A percentile compares a stretch with the other conserved stretches of the same genome.
Conservation (phyloP, 495 filamentous ascomycete species). For the Penicillium bovifimosum region DNA sequence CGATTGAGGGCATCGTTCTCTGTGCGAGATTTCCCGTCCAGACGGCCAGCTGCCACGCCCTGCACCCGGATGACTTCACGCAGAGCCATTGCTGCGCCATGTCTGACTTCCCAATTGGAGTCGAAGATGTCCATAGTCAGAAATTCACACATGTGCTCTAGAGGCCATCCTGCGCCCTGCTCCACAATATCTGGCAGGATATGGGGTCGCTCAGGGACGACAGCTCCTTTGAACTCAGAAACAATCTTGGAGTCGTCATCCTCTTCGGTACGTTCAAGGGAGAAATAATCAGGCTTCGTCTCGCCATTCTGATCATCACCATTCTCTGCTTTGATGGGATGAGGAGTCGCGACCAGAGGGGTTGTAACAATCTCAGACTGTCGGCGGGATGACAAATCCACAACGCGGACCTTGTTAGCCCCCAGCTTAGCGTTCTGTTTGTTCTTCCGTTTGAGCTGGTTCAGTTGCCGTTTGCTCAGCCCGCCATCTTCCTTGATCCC, state of each 20-base stretch:
- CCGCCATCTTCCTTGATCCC: slow-evolving; percentile 58
- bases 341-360: slow-evolving; percentile 57
- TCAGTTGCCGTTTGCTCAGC: slow-evolving; percentile 85
- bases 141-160: slow-evolving; percentile 88
- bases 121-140: slow-evolving; percentile 91
- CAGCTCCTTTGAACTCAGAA: slow-evolving; percentile 87
- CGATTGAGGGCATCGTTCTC: slow-evolving; percentile 77
- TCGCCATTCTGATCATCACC: slow-evolving; percentile 50
- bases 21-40: slow-evolving; percentile 58
- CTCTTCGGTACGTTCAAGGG: slow-evolving; percentile 64
- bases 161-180: slow-evolving; percentile 77
- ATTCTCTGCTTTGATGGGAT: slow-evolving; percentile 61
- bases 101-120: slow-evolving; percentile 90
- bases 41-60: slow-evolving; percentile 81
- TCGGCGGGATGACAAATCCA: slow-evolving; percentile 72
- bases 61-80: slow-evolving; percentile 90
- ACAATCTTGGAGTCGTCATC: slow-evolving; percentile 90
- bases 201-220: slow-evolving; percentile 53
- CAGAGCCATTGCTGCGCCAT: slow-evolving; percentile 92
- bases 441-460: slow-evolving; percentile 86
- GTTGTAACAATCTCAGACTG: slow-evolving; percentile 61
- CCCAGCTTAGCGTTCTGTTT: slow-evolving; percentile 79
- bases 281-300: slow-evolving; percentile 70
- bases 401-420: slow-evolving; percentile 82
- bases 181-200: slow-evolving; percentile 63